Percentiles rank a stretch among this genome's conserved stretches.
phyloP scores from a whole-genome alignment of 2,329 filamentous ascomycete species.

The Phialemoniopsis sp. region DNA sequence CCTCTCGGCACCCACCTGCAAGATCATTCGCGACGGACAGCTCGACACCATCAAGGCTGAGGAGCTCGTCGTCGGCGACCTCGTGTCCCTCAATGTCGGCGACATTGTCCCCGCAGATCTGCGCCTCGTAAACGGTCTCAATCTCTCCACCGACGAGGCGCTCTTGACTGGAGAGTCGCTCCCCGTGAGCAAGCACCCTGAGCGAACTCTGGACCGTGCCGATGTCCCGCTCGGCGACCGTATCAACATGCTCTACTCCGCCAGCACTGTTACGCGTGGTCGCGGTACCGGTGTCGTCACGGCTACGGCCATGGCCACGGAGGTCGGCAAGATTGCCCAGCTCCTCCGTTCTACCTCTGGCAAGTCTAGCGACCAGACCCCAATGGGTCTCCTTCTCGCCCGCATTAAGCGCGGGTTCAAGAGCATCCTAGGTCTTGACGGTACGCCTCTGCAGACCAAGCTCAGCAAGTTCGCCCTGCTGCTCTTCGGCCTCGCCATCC shows the following conservation, averaged over 20 bases:
- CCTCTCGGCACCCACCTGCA: constrained; percentile 54
- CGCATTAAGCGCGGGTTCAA: constrained; percentile 19
- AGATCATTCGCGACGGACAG: constrained; percentile 50
- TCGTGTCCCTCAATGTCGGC: constrained; percentile 59
- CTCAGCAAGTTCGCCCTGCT: constrained; percentile 64
- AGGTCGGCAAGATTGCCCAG: constrained; percentile 53
- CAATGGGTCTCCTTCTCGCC: constrained; percentile 3
- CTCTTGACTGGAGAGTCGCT: constrained; percentile 71
- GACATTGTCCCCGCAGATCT: constrained; percentile 66
- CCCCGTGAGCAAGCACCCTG: constrained; percentile 62
- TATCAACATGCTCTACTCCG: constrained; percentile 67
- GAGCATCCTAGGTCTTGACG: constrained; percentile 44
- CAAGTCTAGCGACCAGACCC: constrained; percentile 23
- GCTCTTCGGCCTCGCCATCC: constrained; percentile 54
- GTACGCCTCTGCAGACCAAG: constrained; percentile 64
- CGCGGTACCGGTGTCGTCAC: constrained; percentile 66
- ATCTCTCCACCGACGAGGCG: constrained; percentile 72
- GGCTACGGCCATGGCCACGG: constrained; percentile 60
- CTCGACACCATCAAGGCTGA: constrained; percentile 49
- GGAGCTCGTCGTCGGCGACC: constrained; percentile 60
- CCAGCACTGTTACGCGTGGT: constrained; percentile 68
- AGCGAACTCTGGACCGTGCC: constrained; percentile 45
- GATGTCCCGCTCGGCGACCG: constrained; percentile 64
- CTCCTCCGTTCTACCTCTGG: constrained; percentile 45
- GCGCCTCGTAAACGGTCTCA: constrained; percentile 58